Conservation (phyloP, 805 yeast genomes). For the Torulaspora microellipsoides region DNA sequence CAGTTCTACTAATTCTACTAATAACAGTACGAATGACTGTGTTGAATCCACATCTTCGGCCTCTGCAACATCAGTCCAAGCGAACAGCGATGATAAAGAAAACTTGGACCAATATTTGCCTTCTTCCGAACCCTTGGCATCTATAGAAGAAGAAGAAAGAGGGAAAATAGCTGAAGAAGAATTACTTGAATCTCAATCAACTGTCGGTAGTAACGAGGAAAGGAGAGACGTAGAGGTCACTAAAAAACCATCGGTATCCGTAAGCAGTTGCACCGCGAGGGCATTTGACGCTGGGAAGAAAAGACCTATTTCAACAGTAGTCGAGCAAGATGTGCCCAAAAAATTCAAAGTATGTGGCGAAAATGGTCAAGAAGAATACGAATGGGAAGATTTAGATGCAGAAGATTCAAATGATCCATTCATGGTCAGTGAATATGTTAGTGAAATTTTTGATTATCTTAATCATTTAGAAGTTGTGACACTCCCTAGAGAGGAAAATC, state of each 20-base stretch:
- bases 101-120: slow-evolving; percentile 21
- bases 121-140: slow-evolving; percentile 12
- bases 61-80: background rate
- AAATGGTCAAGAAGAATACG: slow-evolving; percentile 36
- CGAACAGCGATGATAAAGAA: slow-evolving; percentile 24
- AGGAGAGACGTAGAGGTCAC: slow-evolving; percentile 3
- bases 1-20: background rate
- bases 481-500: slow-evolving; percentile 47
- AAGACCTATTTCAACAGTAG: slow-evolving; percentile 35
- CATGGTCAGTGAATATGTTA: slow-evolving; percentile 91
- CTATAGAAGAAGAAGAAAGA: slow-evolving; percentile 18
- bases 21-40: background rate
- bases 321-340: slow-evolving; percentile 33
- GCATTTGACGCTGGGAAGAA: slow-evolving; percentile 27
- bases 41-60: slow-evolving; percentile 4
- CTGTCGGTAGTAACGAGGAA: slow-evolving; percentile 4
- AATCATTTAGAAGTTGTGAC: slow-evolving; percentile 68
- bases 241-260: slow-evolving; percentile 1
- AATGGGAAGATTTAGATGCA: slow-evolving; percentile 74
- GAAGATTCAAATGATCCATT: slow-evolving; percentile 77
- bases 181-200: slow-evolving; percentile 7
- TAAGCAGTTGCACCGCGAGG: slow-evolving; percentile 1
- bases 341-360: slow-evolving; percentile 33
- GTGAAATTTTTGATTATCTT: slow-evolving; percentile 77
- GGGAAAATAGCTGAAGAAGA: slow-evolving; percentile 5